Conservation (phyloP, 441 rosid species). For the Corymbia citriodora region DNA sequence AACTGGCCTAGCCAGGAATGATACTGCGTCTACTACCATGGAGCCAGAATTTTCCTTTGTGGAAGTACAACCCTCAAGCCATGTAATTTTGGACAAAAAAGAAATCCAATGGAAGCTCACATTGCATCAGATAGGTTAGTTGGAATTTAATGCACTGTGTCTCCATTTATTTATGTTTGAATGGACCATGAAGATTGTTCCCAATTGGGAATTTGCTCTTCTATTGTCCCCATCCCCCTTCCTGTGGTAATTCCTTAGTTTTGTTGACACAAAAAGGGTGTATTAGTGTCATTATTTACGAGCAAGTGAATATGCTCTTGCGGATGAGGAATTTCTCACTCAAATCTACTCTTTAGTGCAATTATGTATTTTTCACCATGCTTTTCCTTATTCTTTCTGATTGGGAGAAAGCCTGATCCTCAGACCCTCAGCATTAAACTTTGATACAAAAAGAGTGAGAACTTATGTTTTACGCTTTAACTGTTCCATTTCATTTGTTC, state of each 20-base stretch:
- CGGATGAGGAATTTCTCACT: neutral
- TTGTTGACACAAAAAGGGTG: neutral
- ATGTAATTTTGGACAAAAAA: slow-evolving; percentile 58
- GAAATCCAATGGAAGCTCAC: slow-evolving; percentile 84
- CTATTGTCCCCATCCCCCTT: neutral
- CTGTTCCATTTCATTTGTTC: neutral
- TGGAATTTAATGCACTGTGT: neutral
- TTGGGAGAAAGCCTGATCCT: neutral
- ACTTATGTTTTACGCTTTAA: neutral
- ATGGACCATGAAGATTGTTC: neutral
- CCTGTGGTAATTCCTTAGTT: neutral
- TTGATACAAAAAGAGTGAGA: neutral
- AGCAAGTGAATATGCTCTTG: neutral
- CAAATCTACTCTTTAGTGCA: neutral
- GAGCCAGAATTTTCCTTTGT: neutral
- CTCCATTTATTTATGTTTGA: neutral
- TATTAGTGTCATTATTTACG: neutral
- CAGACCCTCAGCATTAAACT: neutral
- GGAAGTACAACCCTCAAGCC: slow-evolving; percentile 39
- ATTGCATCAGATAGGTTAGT: slow-evolving; percentile 91
- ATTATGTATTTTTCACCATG: neutral
- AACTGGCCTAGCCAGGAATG: slow-evolving; percentile 13
- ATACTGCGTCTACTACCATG: neutral
- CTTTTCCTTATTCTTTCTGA: neutral
- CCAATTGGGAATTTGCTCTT: neutral